Conservation (phyloP, 306 rosid genomes). For the Vigna radiata region DNA sequence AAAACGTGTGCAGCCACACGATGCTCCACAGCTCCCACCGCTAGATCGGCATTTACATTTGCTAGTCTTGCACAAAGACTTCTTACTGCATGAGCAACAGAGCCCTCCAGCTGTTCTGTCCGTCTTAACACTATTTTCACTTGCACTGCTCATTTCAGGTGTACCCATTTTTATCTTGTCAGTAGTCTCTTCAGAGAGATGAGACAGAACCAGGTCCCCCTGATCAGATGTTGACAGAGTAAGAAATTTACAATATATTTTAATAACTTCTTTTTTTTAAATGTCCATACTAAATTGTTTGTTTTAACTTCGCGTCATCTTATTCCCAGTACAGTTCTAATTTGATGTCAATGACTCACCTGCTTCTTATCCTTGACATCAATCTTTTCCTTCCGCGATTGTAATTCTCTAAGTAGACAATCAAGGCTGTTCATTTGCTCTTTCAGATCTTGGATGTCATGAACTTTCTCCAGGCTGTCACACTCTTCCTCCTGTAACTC, state of each 20-base stretch:
- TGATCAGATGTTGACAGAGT: slow-evolving; percentile 44
- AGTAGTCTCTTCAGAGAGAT: slow-evolving; percentile 53
- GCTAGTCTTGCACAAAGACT: slow-evolving; percentile 82
- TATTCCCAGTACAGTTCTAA: slow-evolving; percentile 13
- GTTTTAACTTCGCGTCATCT: slow-evolving; percentile 3
- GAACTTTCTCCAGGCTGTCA: slow-evolving; percentile 55
- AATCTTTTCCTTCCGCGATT: slow-evolving; percentile 59
- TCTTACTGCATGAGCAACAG: slow-evolving; percentile 91
- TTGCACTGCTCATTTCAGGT: slow-evolving; percentile 51
- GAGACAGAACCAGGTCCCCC: slow-evolving; percentile 53
- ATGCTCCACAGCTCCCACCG: slow-evolving; percentile 79
- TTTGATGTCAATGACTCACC: slow-evolving; percentile 57
- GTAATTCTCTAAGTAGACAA: slow-evolving; percentile 65
- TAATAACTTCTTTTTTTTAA: not conserved
- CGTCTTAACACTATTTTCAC: slow-evolving; percentile 41
- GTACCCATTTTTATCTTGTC: slow-evolving; percentile 48
- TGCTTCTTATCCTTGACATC: slow-evolving; percentile 50
- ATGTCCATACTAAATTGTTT: not conserved
- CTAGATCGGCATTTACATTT: slow-evolving; percentile 83
- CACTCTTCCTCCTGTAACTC: slow-evolving; percentile 54
- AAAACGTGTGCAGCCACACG: slow-evolving; percentile 73
- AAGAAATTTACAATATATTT: slow-evolving; percentile 11
- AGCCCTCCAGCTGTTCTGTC: slow-evolving; percentile 49
- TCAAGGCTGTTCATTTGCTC: slow-evolving; percentile 67
- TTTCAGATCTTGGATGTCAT: slow-evolving; percentile 69